Conservation (phyloP, 768 basidiomycete species). For the Panaeolus cyanescens region DNA sequence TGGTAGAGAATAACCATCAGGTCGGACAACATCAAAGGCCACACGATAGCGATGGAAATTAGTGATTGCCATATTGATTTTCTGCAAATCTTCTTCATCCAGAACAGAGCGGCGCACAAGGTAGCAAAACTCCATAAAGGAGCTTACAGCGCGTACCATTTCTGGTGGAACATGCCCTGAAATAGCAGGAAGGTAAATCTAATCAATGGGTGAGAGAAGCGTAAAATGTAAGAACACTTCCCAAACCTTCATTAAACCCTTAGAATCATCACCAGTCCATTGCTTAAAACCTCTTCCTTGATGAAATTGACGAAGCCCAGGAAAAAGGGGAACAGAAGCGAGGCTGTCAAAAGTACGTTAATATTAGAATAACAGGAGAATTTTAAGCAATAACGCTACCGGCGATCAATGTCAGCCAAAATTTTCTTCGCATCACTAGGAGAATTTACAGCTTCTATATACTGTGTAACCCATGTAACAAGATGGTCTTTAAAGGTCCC, state of each 20-base stretch:
- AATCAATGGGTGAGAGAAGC: background rate
- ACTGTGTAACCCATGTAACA: slow-evolving; percentile 3
- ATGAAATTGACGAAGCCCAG: slow-evolving; percentile 27
- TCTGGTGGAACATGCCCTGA: slow-evolving; percentile 13
- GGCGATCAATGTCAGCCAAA: slow-evolving; percentile 3
- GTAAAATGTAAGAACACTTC: too few species aligned
- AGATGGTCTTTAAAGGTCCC: slow-evolving; percentile 7
- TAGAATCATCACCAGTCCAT: slow-evolving; percentile 30
- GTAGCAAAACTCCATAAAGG: slow-evolving; percentile 37
- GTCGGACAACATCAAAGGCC: slow-evolving; percentile 21
- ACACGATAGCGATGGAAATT: slow-evolving; percentile 30
- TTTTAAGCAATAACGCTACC: background rate
- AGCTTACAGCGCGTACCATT: slow-evolving; percentile 19
- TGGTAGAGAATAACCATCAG: slow-evolving; percentile 17
- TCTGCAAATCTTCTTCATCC: slow-evolving; percentile 11
- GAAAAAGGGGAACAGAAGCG: slow-evolving; percentile 24
- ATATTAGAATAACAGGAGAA: background rate
- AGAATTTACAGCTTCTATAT: background rate
- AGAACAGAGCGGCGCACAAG: slow-evolving; percentile 24
- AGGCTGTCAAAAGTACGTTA: slow-evolving; percentile 17
- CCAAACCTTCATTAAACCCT: slow-evolving; percentile 30
- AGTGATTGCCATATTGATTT: slow-evolving; percentile 18
- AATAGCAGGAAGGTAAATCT: slow-evolving; percentile 28
- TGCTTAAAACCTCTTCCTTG: slow-evolving; percentile 27
- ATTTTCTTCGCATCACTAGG: background rate